Conservation (phyloP, 176 grass and related monocot species). For the Pharus latifolius region DNA sequence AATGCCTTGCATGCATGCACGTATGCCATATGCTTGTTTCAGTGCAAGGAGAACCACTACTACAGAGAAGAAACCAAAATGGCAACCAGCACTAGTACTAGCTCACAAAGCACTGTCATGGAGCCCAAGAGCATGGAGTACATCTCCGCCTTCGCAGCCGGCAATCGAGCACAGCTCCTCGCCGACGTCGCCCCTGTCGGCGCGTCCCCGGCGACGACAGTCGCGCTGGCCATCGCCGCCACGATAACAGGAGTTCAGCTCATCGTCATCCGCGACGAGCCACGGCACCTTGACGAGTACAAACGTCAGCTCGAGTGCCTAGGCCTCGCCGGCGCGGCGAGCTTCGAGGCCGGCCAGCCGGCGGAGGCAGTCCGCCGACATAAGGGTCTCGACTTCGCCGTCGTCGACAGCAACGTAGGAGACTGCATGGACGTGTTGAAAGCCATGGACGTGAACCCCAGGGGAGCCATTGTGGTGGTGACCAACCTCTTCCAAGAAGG, state of each 20-base stretch:
- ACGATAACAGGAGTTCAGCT: not conserved
- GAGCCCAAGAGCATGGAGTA: slow-evolving; percentile 26
- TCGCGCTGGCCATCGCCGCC: slow-evolving; percentile 10
- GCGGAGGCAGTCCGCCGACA: not conserved
- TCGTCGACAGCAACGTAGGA: not conserved
- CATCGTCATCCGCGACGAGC: not conserved
- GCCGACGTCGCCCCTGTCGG: not conserved
- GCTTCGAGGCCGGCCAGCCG: not conserved
- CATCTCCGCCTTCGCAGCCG: slow-evolving; percentile 29
- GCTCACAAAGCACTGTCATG: not conserved
- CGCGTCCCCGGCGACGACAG: not conserved
- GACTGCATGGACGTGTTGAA: not conserved
- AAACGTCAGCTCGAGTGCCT: not conserved
- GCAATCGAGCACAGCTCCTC: not conserved
- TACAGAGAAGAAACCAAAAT: not conserved
- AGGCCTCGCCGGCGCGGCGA: not conserved
- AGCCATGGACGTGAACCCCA: not conserved
- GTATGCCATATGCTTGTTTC: not conserved
- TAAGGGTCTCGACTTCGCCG: not conserved
- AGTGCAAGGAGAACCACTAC: not conserved
- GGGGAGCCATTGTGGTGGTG: slow-evolving; percentile 14
- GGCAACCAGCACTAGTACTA: not conserved
- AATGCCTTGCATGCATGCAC: not conserved
- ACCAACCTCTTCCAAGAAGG: not conserved
- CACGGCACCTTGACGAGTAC: not conserved